These are phyloP conservation scores for Xylariaceae sp. DNA, from an alignment of 2,329 filamentous ascomycete genomes.

Conservation along the genomic window DNA sequence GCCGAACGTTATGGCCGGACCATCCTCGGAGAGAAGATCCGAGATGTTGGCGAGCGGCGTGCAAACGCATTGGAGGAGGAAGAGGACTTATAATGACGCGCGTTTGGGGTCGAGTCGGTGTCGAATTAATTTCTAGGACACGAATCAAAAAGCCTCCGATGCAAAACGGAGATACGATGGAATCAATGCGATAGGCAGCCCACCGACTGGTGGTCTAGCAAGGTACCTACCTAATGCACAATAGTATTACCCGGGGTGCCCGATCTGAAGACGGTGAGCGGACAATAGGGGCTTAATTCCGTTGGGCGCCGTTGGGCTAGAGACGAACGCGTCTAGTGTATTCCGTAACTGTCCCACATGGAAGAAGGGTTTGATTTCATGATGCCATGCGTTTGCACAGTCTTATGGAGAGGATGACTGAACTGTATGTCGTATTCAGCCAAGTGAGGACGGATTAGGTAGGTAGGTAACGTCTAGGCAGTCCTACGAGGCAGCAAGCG, in stretches of 20 bases:
- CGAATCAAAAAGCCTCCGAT: no score
- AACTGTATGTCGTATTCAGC: no score
- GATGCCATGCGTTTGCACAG: no score
- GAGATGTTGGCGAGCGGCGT: constrained; percentile 70
- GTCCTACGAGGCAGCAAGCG: no score
- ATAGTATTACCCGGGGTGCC: background rate
- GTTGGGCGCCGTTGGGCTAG: background rate
- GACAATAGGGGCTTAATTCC: background rate
- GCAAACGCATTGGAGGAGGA: constrained; percentile 40
- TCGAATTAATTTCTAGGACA: background rate
- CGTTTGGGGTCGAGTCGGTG: constrained; percentile 2
- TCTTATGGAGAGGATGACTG: no score
- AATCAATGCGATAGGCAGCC: background rate
- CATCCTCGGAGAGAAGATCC: constrained; percentile 84
- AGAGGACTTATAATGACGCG: constrained; percentile 15
- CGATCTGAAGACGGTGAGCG: background rate
- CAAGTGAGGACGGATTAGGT: no score
- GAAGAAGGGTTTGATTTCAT: no score
- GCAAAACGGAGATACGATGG: no score
- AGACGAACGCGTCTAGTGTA: background rate
- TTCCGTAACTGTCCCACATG: background rate
- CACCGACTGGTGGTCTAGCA: background rate
- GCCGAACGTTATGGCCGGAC: constrained; percentile 76
- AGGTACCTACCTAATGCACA: background rate
- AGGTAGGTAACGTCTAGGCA: no score